Evolutionary conservation across 129 eudicot species (phyloP), one percentile per base, ranked within the genome.

Genomic region (Smallanthus sonchifolius): DNA sequence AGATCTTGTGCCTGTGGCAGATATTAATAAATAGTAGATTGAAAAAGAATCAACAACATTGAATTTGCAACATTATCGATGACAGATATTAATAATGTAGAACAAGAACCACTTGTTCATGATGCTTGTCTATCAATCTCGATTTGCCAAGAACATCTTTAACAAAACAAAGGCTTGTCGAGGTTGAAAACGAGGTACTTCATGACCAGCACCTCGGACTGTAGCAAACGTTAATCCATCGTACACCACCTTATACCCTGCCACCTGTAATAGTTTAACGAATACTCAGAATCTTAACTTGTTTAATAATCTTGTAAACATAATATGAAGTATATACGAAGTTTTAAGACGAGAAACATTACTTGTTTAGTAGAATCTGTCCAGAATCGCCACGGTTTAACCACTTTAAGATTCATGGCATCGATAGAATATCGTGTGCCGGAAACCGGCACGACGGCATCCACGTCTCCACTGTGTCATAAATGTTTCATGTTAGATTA

Each of bases 131-230:
- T 81, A 42, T 71, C 38, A 81, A 24, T 66, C 14, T 28, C 19
- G 76, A 64, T 72, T 52, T 55, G 73, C 72, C 52, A 83, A 49
- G 52, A 87, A 84, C 78, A 68, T 81, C 66, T 78, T 83, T 30
- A 87, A 5, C 4, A 87, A 74, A 16, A 85, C 81, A 47, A 79
- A 73, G n/a, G 88, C 86, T 78, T 86, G 84, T 6, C 11, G 88
- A 0, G 92, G 92, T 75, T 87, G 86, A 75, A 68, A 82, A 47
- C 84, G 85, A 44, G 92, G 92, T 70, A 87, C 92, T 71, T 87
- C 86, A 43, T 87, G 88, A 52, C 92, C 92, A 16, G 92, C 88
- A 11, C 78, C 92, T 39, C 92, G 81, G 24, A 87, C 83, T 10
- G 88, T 87, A 24, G 86, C 85, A 30, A 87, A 87, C 5, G 92